Evolutionary conservation across 2,329 filamentous ascomycete genomes (phyloP), one percentile per base, ranked within the genome.

Genomic region (Epichloe sp.): DNA sequence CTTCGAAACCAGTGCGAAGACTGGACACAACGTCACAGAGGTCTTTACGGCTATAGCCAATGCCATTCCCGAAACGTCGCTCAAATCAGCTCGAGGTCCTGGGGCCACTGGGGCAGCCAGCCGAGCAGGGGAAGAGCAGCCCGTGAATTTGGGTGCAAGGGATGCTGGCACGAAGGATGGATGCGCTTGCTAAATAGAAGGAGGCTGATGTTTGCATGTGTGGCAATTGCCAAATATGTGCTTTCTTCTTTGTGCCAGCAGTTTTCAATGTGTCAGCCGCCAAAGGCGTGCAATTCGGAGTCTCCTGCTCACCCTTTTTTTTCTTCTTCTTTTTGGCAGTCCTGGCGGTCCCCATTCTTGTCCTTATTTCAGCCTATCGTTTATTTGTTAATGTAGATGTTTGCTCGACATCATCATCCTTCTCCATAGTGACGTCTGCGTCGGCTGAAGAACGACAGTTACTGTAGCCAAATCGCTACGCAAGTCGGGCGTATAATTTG

Each of bases 21-120:
- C 88, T 4, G 93, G 93, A 26, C 79, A 86, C 64, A 96, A 96
- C 67, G 93, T 98, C 40, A 82, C 85, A 49, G 91, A 96, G 61
- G 93, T 98, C 35, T 98, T 98, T 65, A 96, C 90, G 44, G 93
- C 93, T 35, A 98, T 98, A 65, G 93, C 93, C 54, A 97, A 97
- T 65, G 89, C 90, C 41, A 98, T 98, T 62, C 93, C 93, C 2
- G 93, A 98, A 75, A 95, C 89, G 49, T 95, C 88, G 56, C 73
- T 97, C 66, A 97, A 97, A 80, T 90, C 85, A 48, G 79, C 86
- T 36, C 80, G 88, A 59, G 86, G 86, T n/a, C 74, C 78, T 17
- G 77, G 79, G n/a, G 83, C 81, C 46, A 75, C 80, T 17, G 76
- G 74, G 57, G 71, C 77, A 51, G 74, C 78, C 62, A 78, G 80